A percentile compares a stretch with the other conserved stretches of the same genome.
These are phyloP conservation scores for Candida maesae DNA, from an alignment of 805 yeast genomes.

Conservation along the genomic window DNA sequence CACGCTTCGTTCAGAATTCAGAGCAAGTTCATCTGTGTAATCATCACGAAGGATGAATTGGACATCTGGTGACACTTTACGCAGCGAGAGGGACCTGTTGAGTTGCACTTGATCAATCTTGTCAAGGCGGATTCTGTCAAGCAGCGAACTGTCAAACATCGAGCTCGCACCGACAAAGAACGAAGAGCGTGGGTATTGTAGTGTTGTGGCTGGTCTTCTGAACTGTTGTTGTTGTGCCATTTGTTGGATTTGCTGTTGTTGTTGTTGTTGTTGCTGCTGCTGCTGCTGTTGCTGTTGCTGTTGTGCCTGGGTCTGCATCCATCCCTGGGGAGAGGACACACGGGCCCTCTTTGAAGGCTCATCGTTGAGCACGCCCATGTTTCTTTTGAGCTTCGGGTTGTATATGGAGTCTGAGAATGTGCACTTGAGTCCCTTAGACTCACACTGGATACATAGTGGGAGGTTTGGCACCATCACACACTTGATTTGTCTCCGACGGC, in stretches of 20 bases:
- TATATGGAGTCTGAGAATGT: conserved; percentile 61
- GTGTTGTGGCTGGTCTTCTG: conserved; percentile 32
- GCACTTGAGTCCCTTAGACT: conserved; percentile 67
- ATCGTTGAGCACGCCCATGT: conserved; percentile 22
- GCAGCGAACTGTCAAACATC: conserved; percentile 66
- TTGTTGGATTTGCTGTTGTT: background rate
- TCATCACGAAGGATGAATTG: conserved; percentile 82
- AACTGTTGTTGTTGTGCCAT: conserved; percentile 11
- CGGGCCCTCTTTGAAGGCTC: conserved; percentile 12
- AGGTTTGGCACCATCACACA: conserved; percentile 68
- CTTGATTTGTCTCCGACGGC: conserved; percentile 73
- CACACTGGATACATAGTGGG: conserved; percentile 71
- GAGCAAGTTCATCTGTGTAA: conserved; percentile 63
- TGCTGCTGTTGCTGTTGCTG: conserved; percentile 8
- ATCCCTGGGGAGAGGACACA: conserved; percentile 5
- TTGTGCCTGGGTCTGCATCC: conserved; percentile 6
- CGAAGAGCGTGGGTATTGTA: conserved; percentile 87
- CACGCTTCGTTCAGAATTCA: conserved; percentile 67
- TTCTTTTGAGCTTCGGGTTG: conserved; percentile 35
- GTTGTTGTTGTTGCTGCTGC: conserved; percentile 8
- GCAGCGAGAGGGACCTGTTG: conserved; percentile 57
- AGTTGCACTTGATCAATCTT: conserved; percentile 80
- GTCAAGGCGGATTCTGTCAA: conserved; percentile 60
- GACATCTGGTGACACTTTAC: conserved; percentile 74
- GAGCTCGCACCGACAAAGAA: conserved; percentile 89